Base-by-base conservation (phyloP, 2,329 filamentous ascomycete species). In the Trichoderma breve region DNA sequence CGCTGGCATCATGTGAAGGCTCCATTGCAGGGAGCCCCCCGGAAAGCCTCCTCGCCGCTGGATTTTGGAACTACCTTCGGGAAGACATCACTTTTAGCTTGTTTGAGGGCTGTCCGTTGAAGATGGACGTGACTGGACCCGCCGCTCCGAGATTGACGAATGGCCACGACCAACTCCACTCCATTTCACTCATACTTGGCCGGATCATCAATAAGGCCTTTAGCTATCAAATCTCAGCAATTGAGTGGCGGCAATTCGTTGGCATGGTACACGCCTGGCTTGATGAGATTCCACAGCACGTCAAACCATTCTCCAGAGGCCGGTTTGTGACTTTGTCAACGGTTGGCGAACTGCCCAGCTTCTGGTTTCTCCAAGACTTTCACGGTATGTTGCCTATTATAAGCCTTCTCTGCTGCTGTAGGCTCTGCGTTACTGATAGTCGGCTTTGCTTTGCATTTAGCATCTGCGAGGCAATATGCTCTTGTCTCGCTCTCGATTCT, bases 21-120 rank as follows among this genome's bases (percentile, higher is more conserved):
- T 70, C 76, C 1, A 71, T 76, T 7, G 73, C 76, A 0, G 77
- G 75, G 3, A 73, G 76, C 0, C 53, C 75, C 1, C 74, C 75
- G 0, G 72, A 76, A 3, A 78, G 79, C 0, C 74, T 86, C 0
- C 73, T 81, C 2, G 78, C 79, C 4, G 82, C 84, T 1, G 84
- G 84, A 0, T 84, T 84, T 70, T 87, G 84, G 85, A 87, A 87
- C 72, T 86, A 86, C 68, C 79, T 87, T 0, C 81, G 85, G 1
- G 84, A 87, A 75, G 84, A 87, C 47, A 86, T 87, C n/a, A 86
- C 85, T 0, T 84, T 86, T n/a, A 84, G 84, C n/a, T 75, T 87
- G 1, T 85, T 84, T 53, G 78, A 83, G 47, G 75, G 78, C 6
- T 83, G 82, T 26, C 79, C 79, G 0, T 74, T 86, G 1, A 85